Evolutionary conservation across 305 asterid genomes (phyloP).

Genomic region (Solanum chacoense): DNA sequence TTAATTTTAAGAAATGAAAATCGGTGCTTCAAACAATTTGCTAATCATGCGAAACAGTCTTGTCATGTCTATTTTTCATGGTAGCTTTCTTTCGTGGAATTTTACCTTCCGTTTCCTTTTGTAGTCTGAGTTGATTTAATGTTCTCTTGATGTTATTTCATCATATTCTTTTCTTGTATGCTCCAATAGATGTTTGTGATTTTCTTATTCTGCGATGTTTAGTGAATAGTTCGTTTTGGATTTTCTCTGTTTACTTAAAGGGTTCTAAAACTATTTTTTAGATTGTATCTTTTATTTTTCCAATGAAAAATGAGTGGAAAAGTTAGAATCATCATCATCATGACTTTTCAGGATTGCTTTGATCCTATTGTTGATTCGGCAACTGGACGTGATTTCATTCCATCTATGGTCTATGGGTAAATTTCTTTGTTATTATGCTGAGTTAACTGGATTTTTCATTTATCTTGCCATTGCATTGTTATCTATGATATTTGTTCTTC

Average conservation of each 20-base stretch:
- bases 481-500: not conserved
- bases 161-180: not conserved
- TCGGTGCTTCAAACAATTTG: not conserved
- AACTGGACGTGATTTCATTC: slow-evolving; percentile 94
- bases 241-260: not conserved
- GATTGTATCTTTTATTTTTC: not conserved
- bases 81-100: not conserved
- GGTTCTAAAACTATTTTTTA: not conserved
- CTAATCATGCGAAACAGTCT: not conserved
- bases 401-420: slow-evolving; percentile 96
- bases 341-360: slow-evolving; percentile 62
- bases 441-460: not conserved
- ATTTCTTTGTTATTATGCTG: slow-evolving; percentile 1
- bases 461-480: slow-evolving; percentile 10
- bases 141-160: not conserved
- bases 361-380: slow-evolving; percentile 90
- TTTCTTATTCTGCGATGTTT: not conserved
- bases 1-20: not conserved
- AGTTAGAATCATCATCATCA: not conserved
- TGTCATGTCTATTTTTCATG: not conserved
- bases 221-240: not conserved
- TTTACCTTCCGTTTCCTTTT: not conserved
- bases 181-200: not conserved
- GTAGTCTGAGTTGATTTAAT: not conserved
- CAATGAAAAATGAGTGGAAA: not conserved